phyloP scores from a whole-genome alignment of 352 stramenopile genomes.

The Phytopythium montanum region DNA sequence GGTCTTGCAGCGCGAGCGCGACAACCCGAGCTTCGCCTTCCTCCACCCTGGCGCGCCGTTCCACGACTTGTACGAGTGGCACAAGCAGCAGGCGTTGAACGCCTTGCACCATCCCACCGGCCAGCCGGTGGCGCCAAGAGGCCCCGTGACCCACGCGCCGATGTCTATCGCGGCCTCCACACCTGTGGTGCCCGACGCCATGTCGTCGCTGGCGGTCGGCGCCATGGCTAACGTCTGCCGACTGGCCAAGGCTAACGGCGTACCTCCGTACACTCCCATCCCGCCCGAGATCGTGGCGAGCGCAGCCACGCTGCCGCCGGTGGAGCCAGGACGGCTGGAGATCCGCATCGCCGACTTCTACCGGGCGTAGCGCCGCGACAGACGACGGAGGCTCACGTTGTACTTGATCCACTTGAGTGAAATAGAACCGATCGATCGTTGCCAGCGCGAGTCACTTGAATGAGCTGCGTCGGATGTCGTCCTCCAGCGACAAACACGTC shows the following conservation, averaged over 20 bases:
- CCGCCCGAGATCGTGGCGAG: conserved; percentile 30
- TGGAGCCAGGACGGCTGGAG: conserved; percentile 49
- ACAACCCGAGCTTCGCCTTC: conserved; percentile 61
- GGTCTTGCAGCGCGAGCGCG: conserved; percentile 30
- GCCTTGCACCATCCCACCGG: not conserved
- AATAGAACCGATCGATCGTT: too few relatives aligned
- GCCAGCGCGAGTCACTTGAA: not conserved
- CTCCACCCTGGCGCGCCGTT: conserved; percentile 32
- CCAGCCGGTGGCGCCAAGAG: not conserved
- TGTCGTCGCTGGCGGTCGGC: conserved; percentile 27
- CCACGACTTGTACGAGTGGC: conserved; percentile 51
- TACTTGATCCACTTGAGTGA: not conserved
- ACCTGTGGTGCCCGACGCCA: not conserved
- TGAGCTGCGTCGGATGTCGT: conserved; percentile 4
- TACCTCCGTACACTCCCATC: conserved; percentile 38
- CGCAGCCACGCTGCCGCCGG: conserved; percentile 20
- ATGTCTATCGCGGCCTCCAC: not conserved
- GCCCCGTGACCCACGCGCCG: not conserved
- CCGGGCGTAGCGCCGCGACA: conserved; percentile 6
- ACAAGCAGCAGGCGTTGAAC: conserved; percentile 32
- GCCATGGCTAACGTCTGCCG: conserved; percentile 58
- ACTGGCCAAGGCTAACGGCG: conserved; percentile 23
- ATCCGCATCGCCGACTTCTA: conserved; percentile 61
- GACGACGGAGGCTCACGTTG: not conserved
- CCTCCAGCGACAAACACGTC: not conserved